A percentile compares a stretch with the other conserved stretches of the same genome.
phyloP scores from a whole-genome alignment of 768 basidiomycete species.

The Lanmaoa rubissima region DNA sequence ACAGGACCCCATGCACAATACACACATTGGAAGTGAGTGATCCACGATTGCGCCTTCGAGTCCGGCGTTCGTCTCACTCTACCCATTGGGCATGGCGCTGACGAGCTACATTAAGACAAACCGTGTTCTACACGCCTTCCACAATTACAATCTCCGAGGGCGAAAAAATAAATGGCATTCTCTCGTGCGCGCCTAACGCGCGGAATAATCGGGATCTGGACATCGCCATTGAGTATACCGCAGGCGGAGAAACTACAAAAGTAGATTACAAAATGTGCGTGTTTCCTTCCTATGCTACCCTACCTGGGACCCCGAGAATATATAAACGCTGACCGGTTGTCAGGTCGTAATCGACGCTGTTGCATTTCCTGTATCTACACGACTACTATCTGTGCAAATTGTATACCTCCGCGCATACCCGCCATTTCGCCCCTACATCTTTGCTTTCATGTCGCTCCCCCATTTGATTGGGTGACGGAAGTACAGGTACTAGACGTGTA shows the following conservation, averaged over 20 bases:
- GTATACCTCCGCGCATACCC: constrained; percentile 13
- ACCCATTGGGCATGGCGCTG: background rate
- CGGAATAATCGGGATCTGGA: constrained; percentile 96
- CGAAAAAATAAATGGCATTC: constrained; percentile 66
- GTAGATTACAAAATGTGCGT: constrained; percentile 89
- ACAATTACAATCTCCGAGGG: constrained; percentile 69
- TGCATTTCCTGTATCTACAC: constrained; percentile 4
- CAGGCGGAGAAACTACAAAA: constrained; percentile 28
- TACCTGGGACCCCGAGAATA: constrained; percentile 8
- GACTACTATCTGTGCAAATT: constrained; percentile 2
- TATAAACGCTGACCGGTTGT: constrained; percentile 60
- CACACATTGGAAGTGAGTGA: constrained; percentile 91
- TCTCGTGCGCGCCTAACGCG: constrained; percentile 84
- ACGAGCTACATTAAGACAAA: constrained; percentile 59
- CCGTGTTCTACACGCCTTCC: constrained; percentile 93
- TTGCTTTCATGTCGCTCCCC: background rate
- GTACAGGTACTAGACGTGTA: constrained; percentile 29
- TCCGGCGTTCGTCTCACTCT: background rate
- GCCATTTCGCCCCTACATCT: background rate
- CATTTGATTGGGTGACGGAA: constrained; percentile 6
- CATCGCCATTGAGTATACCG: constrained; percentile 75
- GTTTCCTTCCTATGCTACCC: constrained; percentile 21
- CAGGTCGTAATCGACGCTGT: constrained; percentile 60
- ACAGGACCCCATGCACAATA: constrained; percentile 98
- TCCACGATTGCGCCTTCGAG: background rate